Evolutionary conservation across 352 stramenopile species (phyloP), one percentile per base, ranked within the genome.

Genomic region (Blastocystis sp.): DNA sequence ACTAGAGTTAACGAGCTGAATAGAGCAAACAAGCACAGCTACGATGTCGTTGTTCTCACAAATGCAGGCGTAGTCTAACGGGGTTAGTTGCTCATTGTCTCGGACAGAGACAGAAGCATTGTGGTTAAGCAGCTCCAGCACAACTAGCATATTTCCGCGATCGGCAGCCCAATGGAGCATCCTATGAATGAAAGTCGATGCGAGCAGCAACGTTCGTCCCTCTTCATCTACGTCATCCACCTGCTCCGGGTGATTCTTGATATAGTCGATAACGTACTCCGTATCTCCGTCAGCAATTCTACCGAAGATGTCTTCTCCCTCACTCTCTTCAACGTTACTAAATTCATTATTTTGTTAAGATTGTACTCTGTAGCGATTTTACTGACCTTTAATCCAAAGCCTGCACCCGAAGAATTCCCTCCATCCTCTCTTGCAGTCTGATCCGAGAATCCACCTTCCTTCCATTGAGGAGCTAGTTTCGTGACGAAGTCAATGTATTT

Each of bases 111-210:
- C 16, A 43, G 90, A 62, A 16, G 53, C 63, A 13, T 68, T 26
- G 18, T 66, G 47, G 11, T 75, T 76, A 18, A 91, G 39, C 16
- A 91, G 45, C 30, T 34, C 13, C 4, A 70, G 39, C 3, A 90
- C 73, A n/a, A 91, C 34, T 0, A 18, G 37, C 4, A 50, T 9
- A 50, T 79, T 73, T 39, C 68, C 75, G 2, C 88, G 87, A 50
- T 91, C 88, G 6, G 43, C 66, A 2, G 88, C 88, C 88, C 87
- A 90, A 37, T 91, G 88, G n/a, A 91, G 66, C 1, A 91, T 37
- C n/a, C 70, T 81, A 81, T 11, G 0, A 5, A 50, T 47, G 26
- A 56, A 43, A n/a, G 4, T 18, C 9, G 39, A 16, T 18, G 24
- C 18, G 7, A 70, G 63, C 16, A 41, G 20, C 8, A 20, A 82